Conservation (phyloP, 2,329 filamentous ascomycete genomes). For the Stachybotrys echinatus region DNA sequence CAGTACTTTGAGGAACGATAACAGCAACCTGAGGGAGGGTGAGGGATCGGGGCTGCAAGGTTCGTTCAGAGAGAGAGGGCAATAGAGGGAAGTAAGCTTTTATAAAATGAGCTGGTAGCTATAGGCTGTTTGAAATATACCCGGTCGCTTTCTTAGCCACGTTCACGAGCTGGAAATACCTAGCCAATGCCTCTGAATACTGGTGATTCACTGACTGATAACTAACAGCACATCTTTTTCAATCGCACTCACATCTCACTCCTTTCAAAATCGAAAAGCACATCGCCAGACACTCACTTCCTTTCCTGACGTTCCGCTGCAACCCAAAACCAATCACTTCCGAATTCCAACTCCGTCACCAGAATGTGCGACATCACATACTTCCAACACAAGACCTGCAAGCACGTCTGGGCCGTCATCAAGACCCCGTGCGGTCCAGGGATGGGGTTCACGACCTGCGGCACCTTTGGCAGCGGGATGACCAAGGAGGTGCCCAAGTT, state of each 20-base stretch:
- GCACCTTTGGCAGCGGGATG: slow-evolving; percentile 31
- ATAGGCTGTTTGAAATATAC: no score
- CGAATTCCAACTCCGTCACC: not conserved
- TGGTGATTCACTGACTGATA: no score
- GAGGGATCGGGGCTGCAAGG: not conserved
- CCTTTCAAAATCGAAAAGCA: no score
- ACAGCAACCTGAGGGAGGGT: slow-evolving; percentile 6
- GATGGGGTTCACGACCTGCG: slow-evolving; percentile 45
- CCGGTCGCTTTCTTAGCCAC: no score
- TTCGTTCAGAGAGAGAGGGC: not conserved
- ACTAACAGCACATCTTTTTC: no score
- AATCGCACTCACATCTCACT: no score
- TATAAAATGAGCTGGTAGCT: no score
- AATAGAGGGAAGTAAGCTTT: not conserved
- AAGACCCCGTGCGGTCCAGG: slow-evolving; percentile 40
- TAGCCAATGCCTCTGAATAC: no score
- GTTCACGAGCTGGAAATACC: no score
- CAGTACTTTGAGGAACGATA: slow-evolving; percentile 20
- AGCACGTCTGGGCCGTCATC: slow-evolving; percentile 48
- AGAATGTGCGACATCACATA: slow-evolving; percentile 44
- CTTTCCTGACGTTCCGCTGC: no score
- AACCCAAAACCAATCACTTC: not conserved
- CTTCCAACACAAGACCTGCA: slow-evolving; percentile 43
- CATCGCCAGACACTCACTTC: no score
- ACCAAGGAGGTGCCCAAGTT: slow-evolving; percentile 29